phyloP scores from a whole-genome alignment of 306 rosid species.

The cucumber (Cucumis sativus) region DNA sequence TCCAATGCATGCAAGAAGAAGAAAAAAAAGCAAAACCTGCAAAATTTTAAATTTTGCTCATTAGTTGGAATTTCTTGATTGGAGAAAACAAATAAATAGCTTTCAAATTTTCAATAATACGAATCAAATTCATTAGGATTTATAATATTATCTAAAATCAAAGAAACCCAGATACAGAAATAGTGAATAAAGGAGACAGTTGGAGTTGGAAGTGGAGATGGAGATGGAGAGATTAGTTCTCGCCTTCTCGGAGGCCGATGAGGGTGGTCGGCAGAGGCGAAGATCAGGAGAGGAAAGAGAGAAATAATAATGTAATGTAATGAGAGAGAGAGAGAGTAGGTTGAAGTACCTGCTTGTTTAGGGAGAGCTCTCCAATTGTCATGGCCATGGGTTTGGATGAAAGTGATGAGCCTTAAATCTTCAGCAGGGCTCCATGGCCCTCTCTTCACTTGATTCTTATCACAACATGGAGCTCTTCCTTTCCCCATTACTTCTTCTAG shows the following conservation, averaged over 20 bases:
- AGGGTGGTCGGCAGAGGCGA: not conserved
- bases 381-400: slow-evolving; percentile 84
- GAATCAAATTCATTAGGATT: too few species aligned
- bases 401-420: slow-evolving; percentile 68
- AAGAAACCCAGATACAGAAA: not conserved
- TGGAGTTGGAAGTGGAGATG: not conserved
- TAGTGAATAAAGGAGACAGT: not conserved
- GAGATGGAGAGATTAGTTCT: not conserved
- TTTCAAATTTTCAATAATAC: not conserved
- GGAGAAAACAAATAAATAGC: too few species aligned
- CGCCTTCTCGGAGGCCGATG: not conserved
- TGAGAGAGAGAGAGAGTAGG: not conserved
- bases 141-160: not conserved
- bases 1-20: not conserved
- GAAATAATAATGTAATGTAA: not conserved
- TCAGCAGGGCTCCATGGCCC: slow-evolving; percentile 96
- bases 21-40: not conserved
- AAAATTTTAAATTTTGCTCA: not conserved
- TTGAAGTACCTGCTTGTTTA: slow-evolving; percentile 60
- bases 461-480: slow-evolving; percentile 96
- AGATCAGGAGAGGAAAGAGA: not conserved
- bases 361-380: slow-evolving; percentile 97
- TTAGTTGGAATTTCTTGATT: too few species aligned
- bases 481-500: slow-evolving; percentile 37
- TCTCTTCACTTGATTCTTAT: slow-evolving; percentile 74